Evolutionary conservation across 805 yeast species (phyloP).

Genomic region (Henningerozyma blattae): DNA sequence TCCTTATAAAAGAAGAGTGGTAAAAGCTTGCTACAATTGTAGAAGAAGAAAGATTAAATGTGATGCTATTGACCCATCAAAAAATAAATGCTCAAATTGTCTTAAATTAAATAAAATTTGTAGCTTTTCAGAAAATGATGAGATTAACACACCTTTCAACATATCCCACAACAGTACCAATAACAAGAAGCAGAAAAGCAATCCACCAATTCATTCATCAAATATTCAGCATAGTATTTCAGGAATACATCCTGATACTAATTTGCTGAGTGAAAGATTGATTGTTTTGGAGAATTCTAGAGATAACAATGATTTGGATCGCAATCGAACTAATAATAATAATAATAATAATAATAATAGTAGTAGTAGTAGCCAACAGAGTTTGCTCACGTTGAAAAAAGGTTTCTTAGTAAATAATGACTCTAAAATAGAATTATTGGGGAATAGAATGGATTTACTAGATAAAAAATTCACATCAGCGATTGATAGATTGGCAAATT

Average conservation of each 20-base stretch:
- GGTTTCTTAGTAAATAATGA: too few species aligned
- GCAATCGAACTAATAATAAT: too few species aligned
- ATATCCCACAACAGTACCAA: neutral
- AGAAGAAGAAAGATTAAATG: slow-evolving; percentile 23
- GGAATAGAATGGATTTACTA: slow-evolving; percentile 9
- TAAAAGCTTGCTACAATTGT: slow-evolving; percentile 24
- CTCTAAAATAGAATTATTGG: too few species aligned
- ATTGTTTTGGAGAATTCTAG: neutral
- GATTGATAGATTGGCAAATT: slow-evolving; percentile 12
- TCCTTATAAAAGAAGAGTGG: slow-evolving; percentile 20
- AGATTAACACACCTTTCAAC: neutral
- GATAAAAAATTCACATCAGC: slow-evolving; percentile 14
- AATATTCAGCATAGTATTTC: too few species aligned
- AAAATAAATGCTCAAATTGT: slow-evolving; percentile 20
- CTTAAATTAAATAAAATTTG: slow-evolving; percentile 15
- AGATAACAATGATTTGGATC: too few species aligned
- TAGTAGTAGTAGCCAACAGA: too few species aligned
- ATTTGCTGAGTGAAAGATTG: too few species aligned
- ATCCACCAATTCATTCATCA: too few species aligned
- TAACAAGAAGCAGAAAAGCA: neutral
- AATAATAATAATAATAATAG: too few species aligned
- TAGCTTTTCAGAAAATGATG: slow-evolving; percentile 7
- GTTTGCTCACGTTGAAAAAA: too few species aligned
- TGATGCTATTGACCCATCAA: slow-evolving; percentile 12
- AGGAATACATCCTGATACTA: too few species aligned